Base-by-base conservation (phyloP, 345 rosid species). In the Linum tenue region DNA sequence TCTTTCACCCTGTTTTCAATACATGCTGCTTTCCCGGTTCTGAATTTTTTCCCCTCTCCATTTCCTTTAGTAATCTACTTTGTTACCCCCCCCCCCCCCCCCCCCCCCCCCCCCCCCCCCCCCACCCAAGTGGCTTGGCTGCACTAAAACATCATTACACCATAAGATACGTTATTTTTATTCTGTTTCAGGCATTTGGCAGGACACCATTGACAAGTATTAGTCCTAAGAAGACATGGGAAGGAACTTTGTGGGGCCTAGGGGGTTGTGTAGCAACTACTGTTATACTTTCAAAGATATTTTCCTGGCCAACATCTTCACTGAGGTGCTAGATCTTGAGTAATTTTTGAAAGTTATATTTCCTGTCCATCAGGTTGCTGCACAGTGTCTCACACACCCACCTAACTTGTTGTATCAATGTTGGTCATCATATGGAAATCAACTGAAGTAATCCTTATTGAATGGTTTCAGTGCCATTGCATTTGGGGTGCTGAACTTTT, bases 221-320 rank as follows among this genome's bases (percentile, higher is more conserved):
- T 65, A 89, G 98, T 73, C 98, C 97, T 2, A 89, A 89, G 76
- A 89, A 89, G 82, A 89, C 98, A 60, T 89, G 98, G 98, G 98
- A 89, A 77, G 98, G 98, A 69, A 81, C 96, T 66, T 65, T 85
- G 60, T 73, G 75, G 15, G 98, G 97, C 53, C 75, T 92, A 73
- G 89, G 81, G 64, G 98, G 98, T 63, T 92, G 96, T 79, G 78
- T 92, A 64, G 88, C 75, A 53, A 81, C 85, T 17, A 75, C 91
- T 61, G 50, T 83, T 37, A 39, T 83, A 42, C 69, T 92, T n/a
- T 83, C 86, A 40, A 88, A 78, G 69, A 64, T 80, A 51, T 81
- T 92, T 55, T 60, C 72, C 65, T 92, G 98, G 98, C 96, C 98
- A 10, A 73, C 80, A 22, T 90, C 96, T 66, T 70, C 85, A 59